Evolutionary conservation across 2,329 filamentous ascomycete species (phyloP).

Genomic region (Pseudonectria foliicola): DNA sequence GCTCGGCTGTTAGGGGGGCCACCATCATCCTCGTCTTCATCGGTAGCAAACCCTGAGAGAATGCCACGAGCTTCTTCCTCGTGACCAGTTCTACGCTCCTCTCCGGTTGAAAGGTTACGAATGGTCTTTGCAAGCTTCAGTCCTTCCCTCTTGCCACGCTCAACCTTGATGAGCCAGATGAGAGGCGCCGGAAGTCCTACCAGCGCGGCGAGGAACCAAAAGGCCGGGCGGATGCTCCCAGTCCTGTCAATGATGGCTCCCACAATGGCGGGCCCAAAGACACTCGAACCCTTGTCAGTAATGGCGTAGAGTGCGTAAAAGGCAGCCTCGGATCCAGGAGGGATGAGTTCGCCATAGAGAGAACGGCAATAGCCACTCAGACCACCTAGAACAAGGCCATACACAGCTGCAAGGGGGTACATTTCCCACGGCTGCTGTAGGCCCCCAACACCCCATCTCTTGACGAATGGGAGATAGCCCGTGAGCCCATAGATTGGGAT

Average conservation of each 20-base stretch:
- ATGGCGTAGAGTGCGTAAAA: constrained; percentile 97
- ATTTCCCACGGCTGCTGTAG: constrained; percentile 96
- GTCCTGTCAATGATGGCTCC: constrained; percentile 83
- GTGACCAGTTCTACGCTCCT: constrained; percentile 13
- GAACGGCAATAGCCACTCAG: constrained; percentile 87
- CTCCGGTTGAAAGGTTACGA: constrained; percentile 39
- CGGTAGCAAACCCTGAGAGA: constrained; percentile 22
- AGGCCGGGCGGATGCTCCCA: constrained; percentile 76
- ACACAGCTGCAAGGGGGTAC: constrained; percentile 85
- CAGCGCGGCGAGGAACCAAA: constrained; percentile 84
- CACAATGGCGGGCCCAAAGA: constrained; percentile 92
- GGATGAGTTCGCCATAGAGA: constrained; percentile 88
- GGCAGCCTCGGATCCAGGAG: constrained; percentile 86
- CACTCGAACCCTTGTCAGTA: constrained; percentile 89
- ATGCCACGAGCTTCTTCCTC: constrained; percentile 21
- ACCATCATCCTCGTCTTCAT: constrained; percentile 9
- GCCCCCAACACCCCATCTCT: constrained; percentile 67
- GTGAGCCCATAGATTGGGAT: constrained; percentile 88
- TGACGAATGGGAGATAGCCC: constrained; percentile 77
- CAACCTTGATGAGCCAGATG: constrained; percentile 78
- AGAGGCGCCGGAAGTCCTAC: constrained; percentile 78
- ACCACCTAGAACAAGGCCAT: constrained; percentile 91
- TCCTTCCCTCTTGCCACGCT: constrained; percentile 66
- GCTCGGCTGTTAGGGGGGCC: constrained; percentile 5
- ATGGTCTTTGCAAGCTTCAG: constrained; percentile 55